Conservation (phyloP, 2,329 filamentous ascomycete genomes). For the Penicillium sp. region DNA sequence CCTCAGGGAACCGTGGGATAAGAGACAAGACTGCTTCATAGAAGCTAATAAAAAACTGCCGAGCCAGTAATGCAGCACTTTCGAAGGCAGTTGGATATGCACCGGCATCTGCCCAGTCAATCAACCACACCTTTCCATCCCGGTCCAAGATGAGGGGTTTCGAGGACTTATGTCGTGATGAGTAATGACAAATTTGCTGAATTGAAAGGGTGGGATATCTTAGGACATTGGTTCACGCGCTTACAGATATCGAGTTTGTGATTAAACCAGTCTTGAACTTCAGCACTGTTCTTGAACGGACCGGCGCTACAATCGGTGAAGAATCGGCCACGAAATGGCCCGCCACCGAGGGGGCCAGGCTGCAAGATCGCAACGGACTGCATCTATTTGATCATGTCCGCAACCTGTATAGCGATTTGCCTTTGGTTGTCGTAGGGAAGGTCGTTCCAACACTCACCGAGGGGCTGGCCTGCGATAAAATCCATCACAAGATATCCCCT, state of each 20-base stretch:
- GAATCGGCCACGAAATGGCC: conserved; percentile 19
- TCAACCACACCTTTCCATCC: conserved; percentile 14
- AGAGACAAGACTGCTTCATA: conserved; percentile 20
- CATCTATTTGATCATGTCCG: conserved; percentile 25
- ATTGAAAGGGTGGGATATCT: conserved; percentile 17
- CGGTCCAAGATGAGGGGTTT: conserved; percentile 20
- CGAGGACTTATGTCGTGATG: conserved; percentile 24
- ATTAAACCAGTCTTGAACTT: conserved; percentile 29
- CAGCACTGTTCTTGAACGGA: conserved; percentile 18
- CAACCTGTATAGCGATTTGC: conserved; percentile 21
- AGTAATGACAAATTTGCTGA: conserved; percentile 20
- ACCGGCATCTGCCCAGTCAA: conserved; percentile 24
- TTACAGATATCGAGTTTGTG: conserved; percentile 30
- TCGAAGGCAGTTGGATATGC: conserved; percentile 28
- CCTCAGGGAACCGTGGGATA: conserved; percentile 19
- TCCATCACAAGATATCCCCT: conserved; percentile 32
- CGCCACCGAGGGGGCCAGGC: conserved; percentile 20
- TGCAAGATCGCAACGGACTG: conserved; percentile 14
- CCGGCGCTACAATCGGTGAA: conserved; percentile 28
- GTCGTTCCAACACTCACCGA: conserved; percentile 26
- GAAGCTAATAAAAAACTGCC: conserved; percentile 21
- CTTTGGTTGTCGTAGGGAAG: conserved; percentile 16
- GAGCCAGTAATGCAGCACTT: conserved; percentile 16
- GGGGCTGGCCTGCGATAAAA: conserved; percentile 27
- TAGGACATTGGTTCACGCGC: conserved; percentile 9